Conservation (phyloP, 495 filamentous ascomycete species). For the Filosporella fistucella region DNA sequence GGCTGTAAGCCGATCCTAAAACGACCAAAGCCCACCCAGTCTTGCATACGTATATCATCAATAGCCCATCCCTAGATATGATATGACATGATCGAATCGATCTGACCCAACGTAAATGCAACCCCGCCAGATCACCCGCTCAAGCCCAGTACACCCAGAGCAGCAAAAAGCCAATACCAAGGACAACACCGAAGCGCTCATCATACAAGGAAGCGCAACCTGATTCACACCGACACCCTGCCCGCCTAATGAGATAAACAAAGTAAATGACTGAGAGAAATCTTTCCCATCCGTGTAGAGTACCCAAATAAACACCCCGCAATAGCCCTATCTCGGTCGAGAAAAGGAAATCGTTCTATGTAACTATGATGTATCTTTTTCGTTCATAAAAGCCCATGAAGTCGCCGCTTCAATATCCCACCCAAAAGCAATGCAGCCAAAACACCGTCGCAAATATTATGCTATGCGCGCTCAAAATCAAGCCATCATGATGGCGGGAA, state of each 20-base stretch:
- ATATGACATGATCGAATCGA: conserved; percentile 24
- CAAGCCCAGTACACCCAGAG: conserved; percentile 12
- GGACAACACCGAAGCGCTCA: conserved; percentile 25
- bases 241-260: conserved; percentile 13
- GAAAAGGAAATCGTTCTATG: conserved; percentile 27
- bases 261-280: conserved; percentile 22
- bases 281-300: conserved; percentile 23
- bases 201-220: conserved; percentile 25
- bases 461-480: conserved; percentile 28
- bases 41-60: conserved; percentile 24
- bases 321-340: conserved; percentile 20
- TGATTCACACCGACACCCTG: conserved; percentile 23
- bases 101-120: conserved; percentile 20
- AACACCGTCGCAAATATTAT: conserved; percentile 27
- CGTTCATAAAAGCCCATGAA: conserved; percentile 21
- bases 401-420: conserved; percentile 23
- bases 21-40: conserved; percentile 15
- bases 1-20: conserved; percentile 9
- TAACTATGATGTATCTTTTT: conserved; percentile 25
- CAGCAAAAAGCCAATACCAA: conserved; percentile 21
- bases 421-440: conserved; percentile 21
- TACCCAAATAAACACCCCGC: conserved; percentile 19
- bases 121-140: conserved; percentile 19
- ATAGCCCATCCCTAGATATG: conserved; percentile 18
- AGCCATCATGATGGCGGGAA: conserved; percentile 15